A percentile compares a stretch with the other conserved stretches of the same genome.
Evolutionary conservation across 345 rosid genomes (phyloP).

Genomic region (Angophora floribunda): DNA sequence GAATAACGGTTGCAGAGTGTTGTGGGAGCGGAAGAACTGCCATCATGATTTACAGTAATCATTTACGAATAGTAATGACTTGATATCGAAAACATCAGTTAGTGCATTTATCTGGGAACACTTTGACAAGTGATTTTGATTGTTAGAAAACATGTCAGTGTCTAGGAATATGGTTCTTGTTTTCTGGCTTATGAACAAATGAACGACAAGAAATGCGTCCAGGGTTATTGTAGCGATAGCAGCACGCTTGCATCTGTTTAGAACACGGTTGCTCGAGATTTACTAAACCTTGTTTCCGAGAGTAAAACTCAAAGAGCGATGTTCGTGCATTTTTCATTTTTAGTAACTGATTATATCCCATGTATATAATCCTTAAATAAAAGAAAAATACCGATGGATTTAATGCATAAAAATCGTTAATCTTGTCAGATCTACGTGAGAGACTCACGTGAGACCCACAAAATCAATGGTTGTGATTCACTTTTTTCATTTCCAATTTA

Average conservation of each 20-base stretch:
- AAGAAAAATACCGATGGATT: neutral
- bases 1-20: slow-evolving; percentile 74
- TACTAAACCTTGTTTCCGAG: neutral
- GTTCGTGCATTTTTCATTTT: neutral
- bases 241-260: neutral
- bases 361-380: neutral
- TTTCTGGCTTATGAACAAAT: neutral
- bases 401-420: neutral
- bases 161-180: neutral
- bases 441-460: neutral
- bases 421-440: neutral
- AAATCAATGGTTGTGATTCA: neutral
- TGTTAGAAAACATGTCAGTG: neutral
- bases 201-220: neutral
- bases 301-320: neutral
- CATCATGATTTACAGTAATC: neutral
- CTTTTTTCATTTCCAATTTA: neutral
- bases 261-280: neutral
- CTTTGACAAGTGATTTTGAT: neutral
- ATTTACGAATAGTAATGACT: neutral
- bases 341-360: neutral
- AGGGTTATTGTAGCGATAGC: neutral
- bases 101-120: neutral
- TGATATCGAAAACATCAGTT: neutral
- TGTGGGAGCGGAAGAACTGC: slow-evolving; percentile 80